Percentiles rank a stretch among this genome's conserved stretches.
phyloP scores from a whole-genome alignment of 495 filamentous ascomycete genomes.

The Aspergillus egyptiacus region DNA sequence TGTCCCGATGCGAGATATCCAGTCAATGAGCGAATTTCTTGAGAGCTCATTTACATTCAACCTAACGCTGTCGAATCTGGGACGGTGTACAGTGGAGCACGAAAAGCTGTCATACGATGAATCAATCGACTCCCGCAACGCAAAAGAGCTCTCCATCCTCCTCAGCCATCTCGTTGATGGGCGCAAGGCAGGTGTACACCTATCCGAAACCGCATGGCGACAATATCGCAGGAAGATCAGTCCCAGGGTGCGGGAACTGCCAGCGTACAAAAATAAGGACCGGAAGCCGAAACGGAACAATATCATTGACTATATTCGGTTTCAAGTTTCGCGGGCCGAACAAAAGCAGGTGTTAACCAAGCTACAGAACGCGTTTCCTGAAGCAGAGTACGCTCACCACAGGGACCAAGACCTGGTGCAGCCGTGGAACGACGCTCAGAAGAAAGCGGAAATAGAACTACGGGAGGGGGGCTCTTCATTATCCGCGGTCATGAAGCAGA shows the following conservation, averaged over 20 bases:
- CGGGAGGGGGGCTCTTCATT: slow-evolving; percentile 22
- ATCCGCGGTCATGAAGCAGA: slow-evolving; percentile 19
- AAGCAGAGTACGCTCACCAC: slow-evolving; percentile 12
- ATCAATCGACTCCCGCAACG: slow-evolving; percentile 47
- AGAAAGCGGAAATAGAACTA: slow-evolving; percentile 25
- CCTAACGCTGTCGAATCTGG: slow-evolving; percentile 59
- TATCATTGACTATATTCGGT: slow-evolving; percentile 71
- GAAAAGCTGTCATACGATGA: slow-evolving; percentile 64
- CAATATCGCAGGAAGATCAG: slow-evolving; percentile 40
- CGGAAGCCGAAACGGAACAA: slow-evolving; percentile 34
- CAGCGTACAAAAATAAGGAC: slow-evolving; percentile 38
- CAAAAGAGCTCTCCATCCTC: slow-evolving; percentile 59
- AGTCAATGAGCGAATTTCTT: slow-evolving; percentile 43
- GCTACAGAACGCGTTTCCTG: slow-evolving; percentile 37
- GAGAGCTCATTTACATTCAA: slow-evolving; percentile 57
- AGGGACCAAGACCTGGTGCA: slow-evolving; percentile 47
- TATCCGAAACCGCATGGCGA: slow-evolving; percentile 53
- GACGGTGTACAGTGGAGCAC: slow-evolving; percentile 68
- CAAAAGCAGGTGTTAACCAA: slow-evolving; percentile 44
- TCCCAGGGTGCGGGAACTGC: slow-evolving; percentile 24
- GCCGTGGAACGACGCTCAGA: slow-evolving; percentile 33
- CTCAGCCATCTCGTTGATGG: slow-evolving; percentile 78
- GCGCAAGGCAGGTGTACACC: slow-evolving; percentile 65
- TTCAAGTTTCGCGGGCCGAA: slow-evolving; percentile 50
- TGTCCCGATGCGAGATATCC: slow-evolving; percentile 31